Conservation (phyloP, 148 eudicot genomes). For the Rhododendron ovatum region DNA sequence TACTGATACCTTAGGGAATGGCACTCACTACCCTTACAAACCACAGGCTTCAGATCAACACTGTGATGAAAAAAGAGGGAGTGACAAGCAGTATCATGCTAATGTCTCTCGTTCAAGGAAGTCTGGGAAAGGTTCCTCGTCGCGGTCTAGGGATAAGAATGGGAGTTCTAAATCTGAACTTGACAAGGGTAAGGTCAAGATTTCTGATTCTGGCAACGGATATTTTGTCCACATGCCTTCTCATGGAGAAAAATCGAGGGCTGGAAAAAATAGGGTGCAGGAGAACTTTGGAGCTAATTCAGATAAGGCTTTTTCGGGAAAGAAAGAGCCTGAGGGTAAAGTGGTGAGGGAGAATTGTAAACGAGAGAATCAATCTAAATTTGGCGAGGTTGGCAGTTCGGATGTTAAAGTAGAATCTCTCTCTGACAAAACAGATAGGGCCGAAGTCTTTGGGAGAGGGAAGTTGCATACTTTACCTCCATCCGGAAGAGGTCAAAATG, state of each 20-base stretch:
- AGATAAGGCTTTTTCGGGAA: conserved; percentile 15
- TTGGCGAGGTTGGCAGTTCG: conserved; percentile 22
- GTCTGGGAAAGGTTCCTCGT: conserved; percentile 38
- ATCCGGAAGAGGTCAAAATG: conserved; percentile 38
- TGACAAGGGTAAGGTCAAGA: conserved; percentile 41
- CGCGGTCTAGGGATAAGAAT: conserved; percentile 41
- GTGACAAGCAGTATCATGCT: conserved; percentile 18
- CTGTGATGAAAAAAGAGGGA: conserved; percentile 28
- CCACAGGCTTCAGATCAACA: conserved; percentile 28
- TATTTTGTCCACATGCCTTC: conserved; percentile 22
- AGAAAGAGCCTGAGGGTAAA: conserved; percentile 28
- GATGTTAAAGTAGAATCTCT: conserved; percentile 29
- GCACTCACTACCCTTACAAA: conserved; percentile 20
- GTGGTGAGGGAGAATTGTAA: conserved; percentile 19
- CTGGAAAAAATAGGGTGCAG: conserved; percentile 37
- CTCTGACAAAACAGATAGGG: conserved; percentile 32
- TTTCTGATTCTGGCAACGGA: conserved; percentile 32
- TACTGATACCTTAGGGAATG: conserved; percentile 20
- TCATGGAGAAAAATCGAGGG: conserved; percentile 38
- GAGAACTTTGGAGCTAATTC: conserved; percentile 34
- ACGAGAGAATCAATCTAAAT: conserved; percentile 24
- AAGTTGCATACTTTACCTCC: conserved; percentile 49
- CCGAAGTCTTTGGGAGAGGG: conserved; percentile 36
- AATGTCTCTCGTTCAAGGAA: conserved; percentile 26
- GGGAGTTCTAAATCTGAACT: conserved; percentile 25